phyloP scores from a whole-genome alignment of 2,329 filamentous ascomycete species.

The Drechslerella stenobrocha region DNA sequence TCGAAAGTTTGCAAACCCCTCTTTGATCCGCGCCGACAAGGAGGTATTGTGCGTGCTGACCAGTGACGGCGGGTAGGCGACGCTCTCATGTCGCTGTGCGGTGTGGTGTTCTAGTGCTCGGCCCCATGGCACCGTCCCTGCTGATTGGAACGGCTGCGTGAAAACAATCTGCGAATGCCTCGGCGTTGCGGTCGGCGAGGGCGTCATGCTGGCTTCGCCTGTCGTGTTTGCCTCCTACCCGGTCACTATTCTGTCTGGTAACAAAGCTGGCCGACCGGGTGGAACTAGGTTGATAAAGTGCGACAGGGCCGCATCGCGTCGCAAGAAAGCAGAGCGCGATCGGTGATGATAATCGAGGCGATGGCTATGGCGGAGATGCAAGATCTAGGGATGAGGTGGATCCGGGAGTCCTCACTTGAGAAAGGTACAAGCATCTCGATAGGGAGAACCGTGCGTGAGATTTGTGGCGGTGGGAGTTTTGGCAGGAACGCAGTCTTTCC shows the following conservation, averaged over 20 bases:
- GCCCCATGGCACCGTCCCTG: slow-evolving; percentile 42
- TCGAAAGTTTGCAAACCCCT: slow-evolving; percentile 18
- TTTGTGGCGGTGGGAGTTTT: not conserved
- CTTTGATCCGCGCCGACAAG: slow-evolving; percentile 32
- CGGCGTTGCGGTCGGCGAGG: slow-evolving; percentile 25
- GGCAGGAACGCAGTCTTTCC: not conserved
- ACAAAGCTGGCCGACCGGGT: not conserved
- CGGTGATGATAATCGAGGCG: not conserved
- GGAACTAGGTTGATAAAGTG: not conserved
- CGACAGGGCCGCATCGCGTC: slow-evolving; percentile 6
- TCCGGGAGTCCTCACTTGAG: not conserved
- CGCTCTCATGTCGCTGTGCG: slow-evolving; percentile 29
- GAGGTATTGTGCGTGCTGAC: slow-evolving; percentile 29
- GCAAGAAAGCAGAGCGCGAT: not conserved
- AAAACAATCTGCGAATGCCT: slow-evolving; percentile 34
- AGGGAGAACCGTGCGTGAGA: not conserved
- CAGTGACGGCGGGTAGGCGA: slow-evolving; percentile 45
- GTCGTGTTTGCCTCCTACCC: not conserved
- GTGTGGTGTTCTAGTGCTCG: slow-evolving; percentile 35
- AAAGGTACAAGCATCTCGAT: not conserved
- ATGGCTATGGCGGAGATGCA: not conserved
- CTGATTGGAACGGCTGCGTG: slow-evolving; percentile 30
- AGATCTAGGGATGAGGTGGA: slow-evolving; percentile 1
- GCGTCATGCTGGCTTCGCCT: slow-evolving; percentile 18
- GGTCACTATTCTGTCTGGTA: not conserved